phyloP scores from a whole-genome alignment of 2,329 filamentous ascomycete genomes.

The Exophiala oligosperma region DNA sequence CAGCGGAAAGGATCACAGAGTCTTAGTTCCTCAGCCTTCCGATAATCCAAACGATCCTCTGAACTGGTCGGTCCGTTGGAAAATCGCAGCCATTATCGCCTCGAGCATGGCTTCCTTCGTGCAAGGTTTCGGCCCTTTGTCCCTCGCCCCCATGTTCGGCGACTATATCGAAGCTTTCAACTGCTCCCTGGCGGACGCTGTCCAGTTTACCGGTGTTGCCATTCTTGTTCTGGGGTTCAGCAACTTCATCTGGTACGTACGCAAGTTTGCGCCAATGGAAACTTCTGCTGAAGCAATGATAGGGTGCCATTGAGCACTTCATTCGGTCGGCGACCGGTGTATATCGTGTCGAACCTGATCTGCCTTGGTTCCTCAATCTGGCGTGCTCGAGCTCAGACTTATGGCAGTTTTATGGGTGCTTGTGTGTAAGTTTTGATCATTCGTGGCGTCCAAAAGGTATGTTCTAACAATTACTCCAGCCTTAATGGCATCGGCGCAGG shows the following conservation, averaged over 20 bases:
- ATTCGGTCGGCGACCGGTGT: conserved; percentile 56
- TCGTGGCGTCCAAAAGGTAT: no score
- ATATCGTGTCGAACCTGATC: conserved; percentile 53
- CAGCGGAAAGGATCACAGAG: conserved; percentile 34
- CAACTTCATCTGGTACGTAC: conserved; percentile 57
- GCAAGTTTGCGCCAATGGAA: conserved; percentile 4
- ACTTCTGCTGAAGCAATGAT: background rate
- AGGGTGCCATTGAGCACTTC: conserved; percentile 58
- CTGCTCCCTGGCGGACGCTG: conserved; percentile 52
- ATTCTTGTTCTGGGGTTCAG: conserved; percentile 60
- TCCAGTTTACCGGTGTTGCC: conserved; percentile 58
- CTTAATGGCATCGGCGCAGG: conserved; percentile 64
- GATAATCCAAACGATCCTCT: conserved; percentile 48
- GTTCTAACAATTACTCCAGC: background rate
- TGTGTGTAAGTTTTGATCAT: conserved; percentile 39
- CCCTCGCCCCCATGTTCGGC: conserved; percentile 61
- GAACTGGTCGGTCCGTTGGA: conserved; percentile 52
- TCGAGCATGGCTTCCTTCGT: conserved; percentile 51
- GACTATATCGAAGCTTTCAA: conserved; percentile 58
- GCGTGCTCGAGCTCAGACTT: conserved; percentile 59
- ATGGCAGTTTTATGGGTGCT: conserved; percentile 64
- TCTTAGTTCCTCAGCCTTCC: conserved; percentile 55
- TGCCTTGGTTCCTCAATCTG: conserved; percentile 57
- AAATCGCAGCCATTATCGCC: conserved; percentile 49
- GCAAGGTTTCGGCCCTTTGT: conserved; percentile 57